Base-by-base conservation (phyloP, 306 rosid species). In the Citrullus mucosospermus region DNA sequence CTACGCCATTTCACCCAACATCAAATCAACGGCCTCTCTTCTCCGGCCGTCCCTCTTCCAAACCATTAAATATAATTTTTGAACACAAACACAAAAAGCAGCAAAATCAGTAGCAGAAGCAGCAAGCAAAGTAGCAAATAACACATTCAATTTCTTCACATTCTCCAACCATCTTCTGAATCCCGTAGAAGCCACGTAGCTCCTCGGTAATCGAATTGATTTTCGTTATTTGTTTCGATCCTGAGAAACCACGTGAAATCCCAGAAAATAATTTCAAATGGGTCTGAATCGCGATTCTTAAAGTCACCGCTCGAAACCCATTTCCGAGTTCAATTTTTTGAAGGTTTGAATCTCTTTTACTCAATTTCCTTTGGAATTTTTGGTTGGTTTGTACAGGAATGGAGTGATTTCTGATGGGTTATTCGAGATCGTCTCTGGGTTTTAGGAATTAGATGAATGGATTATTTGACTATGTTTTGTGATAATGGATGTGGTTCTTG, bases 181-280 rank as follows among this genome's bases (percentile, higher is more conserved):
- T 58, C 68, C 15, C 25, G 73, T 60, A 11, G 41, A 75, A 55
- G 80, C 73, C 67, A 60, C 58, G 60, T 44, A 78, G 17, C 44
- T 78, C 44, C 71, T 60, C 43, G 38, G 28, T 8, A 13, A 14
- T 61, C 60, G 11, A 60, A 13, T 18, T 46, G 6, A 61, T 18
- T 28, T 61, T 61, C 59, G 3, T 14, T 62, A 4, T 43, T 72
- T 71, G 79, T 78, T 82, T 63, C 74, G 77, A 78, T 68, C 75
- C 81, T 81, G 63, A 46, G 81, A 59, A 79, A 79, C 17, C 28
- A n/a, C 18, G 32, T 69, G 75, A 59, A 25, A 41, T 20, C 9
- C 13, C 16, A 36, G 48, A 14, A 69, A 71, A 53, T 0, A 48
- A 59, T n/a, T 38, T 30, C 28, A 39, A 36, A 56, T 50, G 46